A percentile compares a stretch with the other conserved stretches of the same genome.
Conservation (phyloP, 768 basidiomycete species). For the Trametes punicea region DNA sequence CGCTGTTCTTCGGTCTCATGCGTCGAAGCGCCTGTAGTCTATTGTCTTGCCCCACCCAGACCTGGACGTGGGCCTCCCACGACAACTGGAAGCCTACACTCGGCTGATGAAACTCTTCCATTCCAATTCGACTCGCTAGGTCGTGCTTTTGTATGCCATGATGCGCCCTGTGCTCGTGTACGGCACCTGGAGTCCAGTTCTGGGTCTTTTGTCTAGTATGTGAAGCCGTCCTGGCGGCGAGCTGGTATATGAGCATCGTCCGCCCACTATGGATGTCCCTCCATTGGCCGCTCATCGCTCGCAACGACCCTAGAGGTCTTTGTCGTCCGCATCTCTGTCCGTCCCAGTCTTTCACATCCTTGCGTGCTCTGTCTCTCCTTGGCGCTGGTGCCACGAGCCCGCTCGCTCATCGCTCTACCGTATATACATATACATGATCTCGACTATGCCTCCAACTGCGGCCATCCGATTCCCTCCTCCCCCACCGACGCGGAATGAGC, state of each 20-base stretch:
- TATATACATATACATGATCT: not conserved
- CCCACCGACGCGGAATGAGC: conserved; percentile 57
- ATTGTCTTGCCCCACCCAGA: not conserved
- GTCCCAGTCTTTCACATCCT: not conserved
- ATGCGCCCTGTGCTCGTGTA: not conserved
- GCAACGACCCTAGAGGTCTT: conserved; percentile 17
- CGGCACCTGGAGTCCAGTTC: not conserved
- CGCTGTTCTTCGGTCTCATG: not conserved
- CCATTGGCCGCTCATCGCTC: conserved; percentile 11
- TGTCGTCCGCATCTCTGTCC: not conserved
- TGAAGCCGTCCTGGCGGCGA: not conserved
- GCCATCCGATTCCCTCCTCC: conserved; percentile 35
- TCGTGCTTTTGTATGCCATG: conserved; percentile 2
- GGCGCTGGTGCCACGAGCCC: not conserved
- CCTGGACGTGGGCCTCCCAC: not conserved
- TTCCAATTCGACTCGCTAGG: not conserved
- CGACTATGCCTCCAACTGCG: conserved; percentile 3
- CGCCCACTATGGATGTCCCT: not conserved
- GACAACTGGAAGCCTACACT: not conserved
- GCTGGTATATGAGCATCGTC: not conserved
- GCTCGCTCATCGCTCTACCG: not conserved
- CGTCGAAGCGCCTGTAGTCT: not conserved
- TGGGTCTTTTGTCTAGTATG: conserved; percentile 5
- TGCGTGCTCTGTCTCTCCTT: not conserved
- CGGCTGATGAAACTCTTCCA: not conserved